These are phyloP conservation scores for Lactuca sativa DNA, from an alignment of 129 eudicot species.

Conservation along the genomic window DNA sequence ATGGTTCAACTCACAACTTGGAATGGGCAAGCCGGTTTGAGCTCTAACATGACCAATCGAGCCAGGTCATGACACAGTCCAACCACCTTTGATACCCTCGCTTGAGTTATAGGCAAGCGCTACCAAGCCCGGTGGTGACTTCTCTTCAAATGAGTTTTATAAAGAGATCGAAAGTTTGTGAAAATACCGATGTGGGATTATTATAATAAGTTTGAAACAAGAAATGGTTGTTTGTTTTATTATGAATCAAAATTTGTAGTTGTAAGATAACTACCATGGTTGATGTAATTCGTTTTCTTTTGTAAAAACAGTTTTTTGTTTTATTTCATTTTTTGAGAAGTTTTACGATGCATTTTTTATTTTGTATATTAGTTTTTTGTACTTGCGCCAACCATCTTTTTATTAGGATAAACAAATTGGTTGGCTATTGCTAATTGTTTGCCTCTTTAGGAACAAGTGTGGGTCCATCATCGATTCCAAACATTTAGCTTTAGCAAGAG, in stretches of 20 bases:
- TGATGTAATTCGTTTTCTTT: too few relatives aligned
- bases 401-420: slow-evolving; percentile 10
- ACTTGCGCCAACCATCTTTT: neutral
- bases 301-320: too few relatives aligned
- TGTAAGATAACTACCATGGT: too few relatives aligned
- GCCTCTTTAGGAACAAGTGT: slow-evolving; percentile 26
- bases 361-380: too few relatives aligned
- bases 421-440: slow-evolving; percentile 5
- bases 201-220: too few relatives aligned
- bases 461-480: slow-evolving; percentile 34
- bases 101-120: neutral
- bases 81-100: neutral
- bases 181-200: too few relatives aligned
- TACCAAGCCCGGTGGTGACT: neutral
- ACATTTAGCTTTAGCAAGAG: slow-evolving; percentile 19
- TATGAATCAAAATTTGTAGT: too few relatives aligned
- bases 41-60: neutral
- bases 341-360: too few relatives aligned
- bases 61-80: neutral
- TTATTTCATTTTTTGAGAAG: too few relatives aligned
- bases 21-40: slow-evolving; percentile 10
- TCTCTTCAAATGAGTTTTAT: too few relatives aligned
- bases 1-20: slow-evolving; percentile 12
- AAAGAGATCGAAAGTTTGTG: too few relatives aligned
- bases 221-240: too few relatives aligned